phyloP scores from a whole-genome alignment of 2,329 filamentous ascomycete species.

The Calonectria hongkongensis region DNA sequence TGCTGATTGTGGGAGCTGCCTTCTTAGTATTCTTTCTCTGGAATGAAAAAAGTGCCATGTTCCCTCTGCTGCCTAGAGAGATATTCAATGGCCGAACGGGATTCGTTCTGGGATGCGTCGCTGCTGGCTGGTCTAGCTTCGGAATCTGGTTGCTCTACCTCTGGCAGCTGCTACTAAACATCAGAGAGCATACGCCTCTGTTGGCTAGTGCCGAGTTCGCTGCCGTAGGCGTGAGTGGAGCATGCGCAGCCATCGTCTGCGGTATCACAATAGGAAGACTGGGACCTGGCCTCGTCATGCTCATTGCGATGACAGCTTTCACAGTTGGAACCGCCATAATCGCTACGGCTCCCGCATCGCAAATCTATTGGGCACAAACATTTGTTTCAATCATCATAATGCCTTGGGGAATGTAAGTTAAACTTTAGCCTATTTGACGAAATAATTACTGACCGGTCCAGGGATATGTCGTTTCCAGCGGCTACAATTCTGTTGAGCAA shows the following conservation, averaged over 20 bases:
- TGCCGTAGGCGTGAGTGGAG: slow-evolving; percentile 60
- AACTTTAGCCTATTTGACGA: neutral
- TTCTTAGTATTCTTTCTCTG: slow-evolving; percentile 72
- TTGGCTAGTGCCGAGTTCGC: slow-evolving; percentile 62
- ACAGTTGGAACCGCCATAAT: slow-evolving; percentile 62
- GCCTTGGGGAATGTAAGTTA: slow-evolving; percentile 71
- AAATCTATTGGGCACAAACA: slow-evolving; percentile 77
- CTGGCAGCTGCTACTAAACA: slow-evolving; percentile 65
- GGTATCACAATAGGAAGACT: slow-evolving; percentile 58
- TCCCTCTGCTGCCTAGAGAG: slow-evolving; percentile 73
- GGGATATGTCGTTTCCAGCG: slow-evolving; percentile 77
- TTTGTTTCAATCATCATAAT: slow-evolving; percentile 67
- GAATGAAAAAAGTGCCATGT: slow-evolving; percentile 67
- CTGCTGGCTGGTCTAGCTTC: slow-evolving; percentile 69
- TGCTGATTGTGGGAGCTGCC: slow-evolving; percentile 72
- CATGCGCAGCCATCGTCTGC: slow-evolving; percentile 64
- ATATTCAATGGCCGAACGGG: slow-evolving; percentile 33
- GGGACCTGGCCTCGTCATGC: slow-evolving; percentile 59
- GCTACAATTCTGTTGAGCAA: slow-evolving; percentile 74
- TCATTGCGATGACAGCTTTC: slow-evolving; percentile 63
- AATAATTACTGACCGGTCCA: neutral
- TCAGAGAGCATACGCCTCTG: slow-evolving; percentile 63
- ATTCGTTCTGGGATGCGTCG: slow-evolving; percentile 71
- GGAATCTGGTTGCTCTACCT: slow-evolving; percentile 69
- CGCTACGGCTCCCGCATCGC: slow-evolving; percentile 67